These are phyloP conservation scores for Argentina anserina DNA, from an alignment of 306 rosid species.

Conservation along the genomic window DNA sequence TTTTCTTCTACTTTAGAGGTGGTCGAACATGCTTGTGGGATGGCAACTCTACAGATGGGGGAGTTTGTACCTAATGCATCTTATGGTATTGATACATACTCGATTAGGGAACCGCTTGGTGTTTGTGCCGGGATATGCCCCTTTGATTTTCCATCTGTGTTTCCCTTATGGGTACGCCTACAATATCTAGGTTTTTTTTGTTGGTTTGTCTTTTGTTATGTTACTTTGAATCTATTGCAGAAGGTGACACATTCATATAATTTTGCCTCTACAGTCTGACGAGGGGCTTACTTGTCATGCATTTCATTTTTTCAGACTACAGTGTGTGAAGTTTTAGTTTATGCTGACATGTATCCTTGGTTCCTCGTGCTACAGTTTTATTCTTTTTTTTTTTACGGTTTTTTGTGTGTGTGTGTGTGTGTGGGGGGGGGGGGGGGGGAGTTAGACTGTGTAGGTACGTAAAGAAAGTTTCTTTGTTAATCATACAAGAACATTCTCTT, in stretches of 20 bases:
- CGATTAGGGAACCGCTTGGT: slow-evolving; percentile 79
- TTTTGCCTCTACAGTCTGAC: neutral
- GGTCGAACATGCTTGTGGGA: slow-evolving; percentile 70
- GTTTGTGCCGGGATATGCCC: slow-evolving; percentile 87
- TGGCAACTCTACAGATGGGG: slow-evolving; percentile 64
- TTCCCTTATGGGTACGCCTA: slow-evolving; percentile 69
- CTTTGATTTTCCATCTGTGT: slow-evolving; percentile 51
- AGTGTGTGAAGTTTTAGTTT: neutral
- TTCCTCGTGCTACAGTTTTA: neutral
- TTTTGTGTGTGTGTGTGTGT: no score
- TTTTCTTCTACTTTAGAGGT: slow-evolving; percentile 49
- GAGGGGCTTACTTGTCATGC: slow-evolving; percentile 1
- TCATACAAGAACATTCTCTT: neutral
- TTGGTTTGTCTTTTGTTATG: slow-evolving; percentile 9
- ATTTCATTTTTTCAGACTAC: neutral
- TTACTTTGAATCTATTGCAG: slow-evolving; percentile 7
- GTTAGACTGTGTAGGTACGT: neutral
- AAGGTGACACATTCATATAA: neutral
- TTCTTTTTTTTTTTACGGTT: neutral
- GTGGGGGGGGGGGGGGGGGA: neutral
- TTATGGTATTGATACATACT: slow-evolving; percentile 61
- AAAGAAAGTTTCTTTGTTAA: neutral
- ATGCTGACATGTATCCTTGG: slow-evolving; percentile 12
- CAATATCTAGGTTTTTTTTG: neutral
- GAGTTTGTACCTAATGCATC: slow-evolving; percentile 62